These are phyloP conservation scores for Delphinella strobiligena DNA, from an alignment of 2,329 filamentous ascomycete genomes.

Conservation along the genomic window DNA sequence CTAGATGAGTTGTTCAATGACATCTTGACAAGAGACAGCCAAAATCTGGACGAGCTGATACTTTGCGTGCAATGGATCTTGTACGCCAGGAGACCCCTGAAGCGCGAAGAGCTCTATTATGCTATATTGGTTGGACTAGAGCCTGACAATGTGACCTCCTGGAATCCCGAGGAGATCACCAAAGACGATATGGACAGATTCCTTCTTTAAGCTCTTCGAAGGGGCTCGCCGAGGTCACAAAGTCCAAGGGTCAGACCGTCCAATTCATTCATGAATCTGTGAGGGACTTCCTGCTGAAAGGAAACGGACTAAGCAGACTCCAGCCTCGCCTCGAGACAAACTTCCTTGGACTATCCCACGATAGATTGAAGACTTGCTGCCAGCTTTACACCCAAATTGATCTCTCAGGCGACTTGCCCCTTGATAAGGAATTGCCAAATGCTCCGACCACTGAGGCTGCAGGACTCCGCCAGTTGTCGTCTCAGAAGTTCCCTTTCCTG, in stretches of 20 bases:
- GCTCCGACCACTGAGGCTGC: too few species aligned
- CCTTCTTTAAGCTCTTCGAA: conserved; percentile 35
- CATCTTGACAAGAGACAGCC: conserved; percentile 22
- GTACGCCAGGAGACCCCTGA: conserved; percentile 34
- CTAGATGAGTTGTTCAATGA: conserved; percentile 6
- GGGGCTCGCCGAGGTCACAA: conserved; percentile 36
- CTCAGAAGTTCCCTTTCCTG: conserved; percentile 32
- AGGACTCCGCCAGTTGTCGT: too few species aligned
- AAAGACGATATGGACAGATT: conserved; percentile 19
- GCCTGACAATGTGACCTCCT: conserved; percentile 9
- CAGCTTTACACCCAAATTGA: neutral
- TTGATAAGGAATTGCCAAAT: neutral
- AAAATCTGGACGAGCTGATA: conserved; percentile 28
- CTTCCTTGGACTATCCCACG: conserved; percentile 9
- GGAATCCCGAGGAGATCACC: conserved; percentile 13
- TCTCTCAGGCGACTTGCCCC: neutral
- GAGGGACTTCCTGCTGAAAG: conserved; percentile 33
- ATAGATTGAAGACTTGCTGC: conserved; percentile 12
- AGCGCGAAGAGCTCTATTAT: conserved; percentile 33
- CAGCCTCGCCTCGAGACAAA: conserved; percentile 14
- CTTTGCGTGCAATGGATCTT: conserved; percentile 44
- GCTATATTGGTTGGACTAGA: conserved; percentile 24
- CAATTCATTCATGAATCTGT: conserved; percentile 46
- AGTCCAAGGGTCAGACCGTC: conserved; percentile 20
- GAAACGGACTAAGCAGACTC: conserved; percentile 19